Conservation (phyloP, 768 basidiomycete genomes). For the Hericium erinaceus region DNA sequence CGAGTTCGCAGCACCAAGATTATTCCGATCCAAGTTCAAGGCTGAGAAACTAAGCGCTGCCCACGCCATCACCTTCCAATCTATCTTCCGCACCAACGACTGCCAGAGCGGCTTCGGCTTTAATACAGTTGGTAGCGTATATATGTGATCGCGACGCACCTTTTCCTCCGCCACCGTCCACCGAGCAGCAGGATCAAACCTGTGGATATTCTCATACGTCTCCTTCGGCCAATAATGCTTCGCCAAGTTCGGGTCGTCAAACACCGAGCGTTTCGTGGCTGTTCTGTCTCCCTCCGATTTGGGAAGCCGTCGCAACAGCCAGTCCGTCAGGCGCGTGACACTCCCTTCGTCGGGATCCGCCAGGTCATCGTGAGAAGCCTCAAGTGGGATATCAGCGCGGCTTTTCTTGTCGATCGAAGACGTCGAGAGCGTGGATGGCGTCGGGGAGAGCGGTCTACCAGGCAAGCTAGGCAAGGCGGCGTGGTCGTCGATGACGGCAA, state of each 20-base stretch:
- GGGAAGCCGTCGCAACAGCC: constrained; percentile 7
- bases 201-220: constrained; percentile 45
- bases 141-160: constrained; percentile 19
- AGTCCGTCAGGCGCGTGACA: constrained; percentile 8
- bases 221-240: constrained; percentile 40
- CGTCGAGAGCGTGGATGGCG: neutral
- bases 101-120: constrained; percentile 8
- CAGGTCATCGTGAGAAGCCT: neutral
- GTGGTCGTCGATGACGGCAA: neutral
- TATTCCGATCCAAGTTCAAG: constrained; percentile 37
- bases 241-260: constrained; percentile 38
- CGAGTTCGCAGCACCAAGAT: constrained; percentile 51
- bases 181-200: constrained; percentile 51
- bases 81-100: constrained; percentile 45
- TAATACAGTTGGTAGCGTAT: too few relatives aligned
- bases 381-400: too few relatives aligned
- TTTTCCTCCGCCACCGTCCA: constrained; percentile 62
- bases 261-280: constrained; percentile 48
- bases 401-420: constrained; percentile 1
- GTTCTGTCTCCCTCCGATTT: constrained; percentile 34
- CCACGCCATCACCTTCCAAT: constrained; percentile 48
- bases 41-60: constrained; percentile 50
- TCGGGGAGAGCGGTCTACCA: neutral
- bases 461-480: neutral
- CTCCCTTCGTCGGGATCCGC: neutral